phyloP scores from a whole-genome alignment of 2,329 filamentous ascomycete genomes.

The Cadophora sp. region DNA sequence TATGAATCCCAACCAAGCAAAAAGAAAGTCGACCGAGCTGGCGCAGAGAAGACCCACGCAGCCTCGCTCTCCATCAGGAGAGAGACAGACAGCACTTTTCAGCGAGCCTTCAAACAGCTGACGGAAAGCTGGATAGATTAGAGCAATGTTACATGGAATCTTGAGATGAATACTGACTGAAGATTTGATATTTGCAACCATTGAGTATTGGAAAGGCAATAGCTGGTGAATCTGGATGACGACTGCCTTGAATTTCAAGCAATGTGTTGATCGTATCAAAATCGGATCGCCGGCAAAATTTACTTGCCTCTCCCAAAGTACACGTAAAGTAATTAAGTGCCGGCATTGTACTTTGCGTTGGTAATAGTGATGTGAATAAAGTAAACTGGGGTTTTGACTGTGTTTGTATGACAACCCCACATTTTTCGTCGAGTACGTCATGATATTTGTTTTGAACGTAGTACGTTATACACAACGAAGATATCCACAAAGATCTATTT shows the following conservation, averaged over 20 bases:
- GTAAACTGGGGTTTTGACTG: too few species aligned
- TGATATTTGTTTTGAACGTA: too few species aligned
- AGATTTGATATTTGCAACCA: background rate
- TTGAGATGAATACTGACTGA: background rate
- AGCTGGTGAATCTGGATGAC: conserved; percentile 50
- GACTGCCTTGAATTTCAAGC: conserved; percentile 53
- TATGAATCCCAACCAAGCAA: conserved; percentile 66
- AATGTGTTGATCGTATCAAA: too few species aligned
- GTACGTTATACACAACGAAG: too few species aligned
- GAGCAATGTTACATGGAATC: background rate
- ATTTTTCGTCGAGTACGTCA: too few species aligned
- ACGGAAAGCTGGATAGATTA: conserved; percentile 5
- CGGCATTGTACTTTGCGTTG: too few species aligned
- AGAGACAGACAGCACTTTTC: background rate
- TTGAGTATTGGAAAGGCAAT: conserved; percentile 53
- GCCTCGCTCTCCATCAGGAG: background rate
- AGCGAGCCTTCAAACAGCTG: conserved; percentile 14
- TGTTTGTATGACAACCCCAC: too few species aligned
- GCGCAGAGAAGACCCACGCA: conserved; percentile 60
- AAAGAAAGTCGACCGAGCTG: conserved; percentile 63
- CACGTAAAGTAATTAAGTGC: too few species aligned
- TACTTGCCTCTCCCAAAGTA: too few species aligned
- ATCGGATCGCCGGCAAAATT: too few species aligned
- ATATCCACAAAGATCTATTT: too few species aligned
- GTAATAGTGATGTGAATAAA: too few species aligned